A percentile compares a stretch with the other conserved stretches of the same genome.
phyloP scores from a whole-genome alignment of 108 stramenopile species.

The Discostella pseudostelligera region DNA sequence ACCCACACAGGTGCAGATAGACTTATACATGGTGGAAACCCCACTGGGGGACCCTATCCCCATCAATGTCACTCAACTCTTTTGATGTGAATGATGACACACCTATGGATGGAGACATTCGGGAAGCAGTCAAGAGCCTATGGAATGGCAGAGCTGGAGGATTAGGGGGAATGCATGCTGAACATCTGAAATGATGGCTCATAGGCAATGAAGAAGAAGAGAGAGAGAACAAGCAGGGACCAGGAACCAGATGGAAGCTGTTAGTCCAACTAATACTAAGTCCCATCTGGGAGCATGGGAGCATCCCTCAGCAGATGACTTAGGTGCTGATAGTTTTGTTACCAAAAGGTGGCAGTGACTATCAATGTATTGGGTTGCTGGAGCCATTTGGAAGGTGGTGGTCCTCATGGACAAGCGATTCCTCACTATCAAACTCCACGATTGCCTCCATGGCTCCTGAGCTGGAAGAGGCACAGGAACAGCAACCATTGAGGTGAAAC shows the following conservation, averaged over 20 bases:
- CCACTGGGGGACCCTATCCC: slow-evolving; percentile 2
- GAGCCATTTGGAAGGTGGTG: slow-evolving; percentile 23
- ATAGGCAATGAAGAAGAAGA: not conserved
- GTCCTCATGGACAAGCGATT: slow-evolving; percentile 14
- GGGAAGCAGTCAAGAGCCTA: not conserved
- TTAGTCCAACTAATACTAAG: slow-evolving; percentile 3
- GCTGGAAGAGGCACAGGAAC: slow-evolving; percentile 25
- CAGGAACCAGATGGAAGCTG: not conserved
- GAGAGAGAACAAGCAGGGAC: not conserved
- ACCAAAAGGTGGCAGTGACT: slow-evolving; percentile 13
- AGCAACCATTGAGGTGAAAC: slow-evolving; percentile 26
- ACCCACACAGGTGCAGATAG: not conserved
- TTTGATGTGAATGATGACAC: not conserved
- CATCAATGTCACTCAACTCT: slow-evolving; percentile 3
- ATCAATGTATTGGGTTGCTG: slow-evolving; percentile 19
- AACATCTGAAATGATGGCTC: slow-evolving; percentile 14
- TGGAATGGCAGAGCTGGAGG: slow-evolving; percentile 6
- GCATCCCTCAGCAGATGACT: slow-evolving; percentile 7
- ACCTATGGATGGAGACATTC: not conserved
- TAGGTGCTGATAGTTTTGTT: slow-evolving; percentile 16
- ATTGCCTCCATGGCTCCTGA: slow-evolving; percentile 12
- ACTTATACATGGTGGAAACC: slow-evolving; percentile 6
- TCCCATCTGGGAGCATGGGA: slow-evolving; percentile 12
- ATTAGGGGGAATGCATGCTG: slow-evolving; percentile 3
- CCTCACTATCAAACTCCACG: not conserved